phyloP scores from a whole-genome alignment of 139 green algal genomes.

The Prasinococcaceae sp. region DNA sequence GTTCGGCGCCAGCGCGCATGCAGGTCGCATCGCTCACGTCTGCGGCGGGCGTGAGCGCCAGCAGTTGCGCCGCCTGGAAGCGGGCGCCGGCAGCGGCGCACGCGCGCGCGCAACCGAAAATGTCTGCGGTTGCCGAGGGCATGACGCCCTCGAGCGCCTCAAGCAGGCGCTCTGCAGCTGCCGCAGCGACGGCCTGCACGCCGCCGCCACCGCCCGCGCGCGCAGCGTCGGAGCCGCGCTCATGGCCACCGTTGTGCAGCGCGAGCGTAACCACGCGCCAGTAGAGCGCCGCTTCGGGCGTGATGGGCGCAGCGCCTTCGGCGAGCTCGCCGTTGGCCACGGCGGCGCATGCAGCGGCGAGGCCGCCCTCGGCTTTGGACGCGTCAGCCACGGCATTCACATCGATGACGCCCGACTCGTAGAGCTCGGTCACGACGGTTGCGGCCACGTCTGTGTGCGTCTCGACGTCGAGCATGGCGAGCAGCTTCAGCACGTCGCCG shows the following conservation, averaged over 20 bases:
- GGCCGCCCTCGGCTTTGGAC: no score
- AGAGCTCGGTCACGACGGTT: slow-evolving; percentile 24
- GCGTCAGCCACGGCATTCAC: background rate
- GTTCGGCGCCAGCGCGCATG: slow-evolving; percentile 3
- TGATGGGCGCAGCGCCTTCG: no score
- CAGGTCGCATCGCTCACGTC: slow-evolving; percentile 33
- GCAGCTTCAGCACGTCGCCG: slow-evolving; percentile 24
- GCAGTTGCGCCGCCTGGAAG: slow-evolving; percentile 35
- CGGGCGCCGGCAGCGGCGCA: no score
- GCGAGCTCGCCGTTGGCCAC: no score
- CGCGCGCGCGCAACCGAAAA: no score
- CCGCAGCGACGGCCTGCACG: background rate
- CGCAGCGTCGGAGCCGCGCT: slow-evolving; percentile 9
- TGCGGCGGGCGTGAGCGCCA: slow-evolving; percentile 21
- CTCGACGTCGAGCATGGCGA: slow-evolving; percentile 27
- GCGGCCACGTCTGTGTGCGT: slow-evolving; percentile 27
- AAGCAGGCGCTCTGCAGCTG: slow-evolving; percentile 3
- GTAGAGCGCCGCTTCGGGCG: slow-evolving; percentile 23
- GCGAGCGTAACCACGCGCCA: slow-evolving; percentile 31
- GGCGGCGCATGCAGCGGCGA: no score
- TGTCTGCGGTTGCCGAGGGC: slow-evolving; percentile 20
- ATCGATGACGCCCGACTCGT: slow-evolving; percentile 15
- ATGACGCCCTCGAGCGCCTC: slow-evolving; percentile 40
- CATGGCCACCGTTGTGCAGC: no score
- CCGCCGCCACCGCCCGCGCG: slow-evolving; percentile 23